These are phyloP conservation scores for Penicillium canariense DNA, from an alignment of 495 filamentous ascomycete species.

Conservation along the genomic window DNA sequence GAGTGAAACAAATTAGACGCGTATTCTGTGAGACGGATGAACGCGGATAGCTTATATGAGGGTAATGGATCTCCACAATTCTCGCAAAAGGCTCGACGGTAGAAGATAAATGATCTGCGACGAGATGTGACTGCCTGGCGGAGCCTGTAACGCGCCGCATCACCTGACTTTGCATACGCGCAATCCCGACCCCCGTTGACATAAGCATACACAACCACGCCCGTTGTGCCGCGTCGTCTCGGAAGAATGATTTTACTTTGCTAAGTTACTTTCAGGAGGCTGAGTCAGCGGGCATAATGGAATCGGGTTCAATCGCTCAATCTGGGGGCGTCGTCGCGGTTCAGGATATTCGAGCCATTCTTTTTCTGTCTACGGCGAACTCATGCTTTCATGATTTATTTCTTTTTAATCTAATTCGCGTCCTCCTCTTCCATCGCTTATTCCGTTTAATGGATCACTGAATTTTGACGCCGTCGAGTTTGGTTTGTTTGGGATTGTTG, in stretches of 20 bases:
- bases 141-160: slow-evolving; percentile 12
- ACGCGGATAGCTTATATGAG: not conserved
- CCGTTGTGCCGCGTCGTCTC: slow-evolving; percentile 4
- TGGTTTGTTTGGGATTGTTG: slow-evolving; percentile 24
- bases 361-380: slow-evolving; percentile 1
- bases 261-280: not conserved
- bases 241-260: slow-evolving; percentile 11
- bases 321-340: slow-evolving; percentile 13
- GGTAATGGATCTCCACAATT: not conserved
- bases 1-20: slow-evolving; percentile 4
- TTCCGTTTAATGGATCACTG: slow-evolving; percentile 22
- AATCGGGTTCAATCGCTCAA: slow-evolving; percentile 7
- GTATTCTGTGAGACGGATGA: slow-evolving; percentile 1
- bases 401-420: slow-evolving; percentile 15
- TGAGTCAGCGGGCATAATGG: slow-evolving; percentile 8
- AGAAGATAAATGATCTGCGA: not conserved
- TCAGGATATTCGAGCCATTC: slow-evolving; percentile 4
- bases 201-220: not conserved
- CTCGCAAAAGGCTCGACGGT: not conserved
- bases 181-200: not conserved
- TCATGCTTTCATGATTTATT: slow-evolving; percentile 13
- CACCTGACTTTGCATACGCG: slow-evolving; percentile 9
- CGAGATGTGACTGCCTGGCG: slow-evolving; percentile 15
- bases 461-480: slow-evolving; percentile 8
- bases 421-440: slow-evolving; percentile 3